Base-by-base conservation (phyloP, 345 rosid genomes). In the Arabis hirsuta region DNA sequence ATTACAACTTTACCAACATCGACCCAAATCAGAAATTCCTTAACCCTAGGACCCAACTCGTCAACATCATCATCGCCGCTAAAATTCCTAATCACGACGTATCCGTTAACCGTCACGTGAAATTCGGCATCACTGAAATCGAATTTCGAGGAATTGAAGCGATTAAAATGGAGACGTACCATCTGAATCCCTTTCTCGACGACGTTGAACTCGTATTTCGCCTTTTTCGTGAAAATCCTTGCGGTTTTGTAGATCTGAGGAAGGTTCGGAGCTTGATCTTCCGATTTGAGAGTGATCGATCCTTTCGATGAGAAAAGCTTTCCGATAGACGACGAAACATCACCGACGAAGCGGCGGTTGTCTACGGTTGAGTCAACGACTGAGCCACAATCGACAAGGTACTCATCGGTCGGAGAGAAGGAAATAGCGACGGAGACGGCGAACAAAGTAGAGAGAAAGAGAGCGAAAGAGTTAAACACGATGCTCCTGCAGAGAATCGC, bases 331-430 rank as follows among this genome's bases (percentile, higher is more conserved):
- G 79, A 12, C 31, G 82, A 57, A 61, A 78, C 41, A 71, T 82
- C 96, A 53, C 82, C 62, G 72, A 78, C 52, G 83, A 91, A 89
- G 26, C 56, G 85, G 67, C 92, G 94, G 59, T 76, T 79, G 62
- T 79, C 82, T n/a, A 86, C 77, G 79, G 63, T 41, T 72, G 89
- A 65, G 66, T 80, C 89, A 36, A 63, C 71, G 78, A 80, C 2
- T 74, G 97, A 83, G 78, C 96, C 93, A 55, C 89, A 86, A 58
- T 84, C 76, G 50, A 87, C 22, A 62, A 91, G 90, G 81, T 86
- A 79, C 56, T 85, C 74, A 78, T 89, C 81, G 20, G 58, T 2
- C 31, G 90, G 90, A 39, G 80, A 46, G 79, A 81, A 85, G 44
- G 78, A 69, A 10, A 13, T n/a, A 39, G 70, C 38, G 50, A 76